These are phyloP conservation scores for Cladophialophora chaetospira DNA, from an alignment of 2,329 filamentous ascomycete species.

Conservation along the genomic window DNA sequence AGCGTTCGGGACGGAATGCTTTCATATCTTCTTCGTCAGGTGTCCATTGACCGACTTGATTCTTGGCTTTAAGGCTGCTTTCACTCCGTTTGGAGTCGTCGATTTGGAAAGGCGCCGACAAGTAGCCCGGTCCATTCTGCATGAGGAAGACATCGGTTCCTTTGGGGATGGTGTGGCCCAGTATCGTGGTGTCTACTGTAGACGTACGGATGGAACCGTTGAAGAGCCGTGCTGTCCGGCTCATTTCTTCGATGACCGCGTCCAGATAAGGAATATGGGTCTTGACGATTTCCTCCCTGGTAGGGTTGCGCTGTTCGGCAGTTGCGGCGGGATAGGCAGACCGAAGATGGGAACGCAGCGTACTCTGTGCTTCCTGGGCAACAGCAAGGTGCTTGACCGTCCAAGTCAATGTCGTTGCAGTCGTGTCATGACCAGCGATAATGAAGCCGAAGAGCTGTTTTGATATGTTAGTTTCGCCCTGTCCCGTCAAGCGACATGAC, in stretches of 20 bases:
- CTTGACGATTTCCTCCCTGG: constrained; percentile 38
- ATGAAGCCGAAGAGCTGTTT: constrained; percentile 40
- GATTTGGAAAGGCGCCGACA: constrained; percentile 30
- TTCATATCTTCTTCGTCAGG: constrained; percentile 33
- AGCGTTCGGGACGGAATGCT: constrained; percentile 45
- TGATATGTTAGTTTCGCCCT: constrained; percentile 27
- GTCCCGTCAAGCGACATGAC: no score
- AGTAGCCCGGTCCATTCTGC: constrained; percentile 25
- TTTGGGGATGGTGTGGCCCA: constrained; percentile 46
- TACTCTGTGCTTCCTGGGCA: constrained; percentile 40
- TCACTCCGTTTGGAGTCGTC: constrained; percentile 37
- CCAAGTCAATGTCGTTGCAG: constrained; percentile 46
- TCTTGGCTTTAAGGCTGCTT: constrained; percentile 35
- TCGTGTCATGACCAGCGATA: constrained; percentile 52
- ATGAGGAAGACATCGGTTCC: constrained; percentile 41
- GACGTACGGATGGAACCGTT: constrained; percentile 37
- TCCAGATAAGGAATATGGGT: constrained; percentile 44
- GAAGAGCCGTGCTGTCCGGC: constrained; percentile 41
- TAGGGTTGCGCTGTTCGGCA: constrained; percentile 33
- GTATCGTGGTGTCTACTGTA: constrained; percentile 42
- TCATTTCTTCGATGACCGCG: constrained; percentile 50
- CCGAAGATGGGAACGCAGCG: constrained; percentile 38
- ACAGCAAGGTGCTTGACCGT: constrained; percentile 44
- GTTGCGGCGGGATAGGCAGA: constrained; percentile 33
- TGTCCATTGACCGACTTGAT: constrained; percentile 32